Evolutionary conservation across 1,139 yeast species (phyloP), one percentile per base, ranked within the genome.

Genomic region (Pichia sp.): DNA sequence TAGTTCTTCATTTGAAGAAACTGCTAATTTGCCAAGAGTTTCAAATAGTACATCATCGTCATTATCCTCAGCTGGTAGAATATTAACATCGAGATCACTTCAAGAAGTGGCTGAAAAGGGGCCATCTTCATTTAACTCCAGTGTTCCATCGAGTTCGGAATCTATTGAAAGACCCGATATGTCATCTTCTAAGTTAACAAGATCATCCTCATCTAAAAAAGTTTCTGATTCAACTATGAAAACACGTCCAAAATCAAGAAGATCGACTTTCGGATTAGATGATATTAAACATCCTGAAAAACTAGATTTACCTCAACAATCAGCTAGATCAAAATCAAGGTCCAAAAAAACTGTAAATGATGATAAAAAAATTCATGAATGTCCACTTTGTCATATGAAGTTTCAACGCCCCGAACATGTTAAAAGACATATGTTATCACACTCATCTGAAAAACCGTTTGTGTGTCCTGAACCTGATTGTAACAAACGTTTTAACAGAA

Each of bases 401-500:
- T 89, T 89, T 69, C 89, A 86, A 59, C 72, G 97, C 47, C 89
- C 93, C 27, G 96, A 91, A 56, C 96, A 91, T 66, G 86, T 89
- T 42, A 85, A 87, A 59, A 72, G 97, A 56, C 97, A 89, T 60
- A 70, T 83, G 76, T 73, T 93, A 54, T 78, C 87, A 24, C 97
- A 89, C 62, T 80, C 93, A 3, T 78, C 86, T 25, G 96, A 86
- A 52, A 83, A 84, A 58, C 96, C 96, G 5, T 88, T 74, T 59
- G 75, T 70, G 42, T 89, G 97, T 63, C 77, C 78, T 42, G 69
- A 76, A 58, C 72, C 75, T 35, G 75, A 76, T 61, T 87, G 97
- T 63, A 78, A 78, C 21, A 85, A 87, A 60, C 66, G 85, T 49
- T 93, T 89, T 61, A 81, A 81, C 58, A 62, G 86, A 51, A 77